Percentiles rank a stretch among this genome's conserved stretches.
phyloP scores from a whole-genome alignment of 495 filamentous ascomycete species.

The Trichoderma asperelloides region DNA sequence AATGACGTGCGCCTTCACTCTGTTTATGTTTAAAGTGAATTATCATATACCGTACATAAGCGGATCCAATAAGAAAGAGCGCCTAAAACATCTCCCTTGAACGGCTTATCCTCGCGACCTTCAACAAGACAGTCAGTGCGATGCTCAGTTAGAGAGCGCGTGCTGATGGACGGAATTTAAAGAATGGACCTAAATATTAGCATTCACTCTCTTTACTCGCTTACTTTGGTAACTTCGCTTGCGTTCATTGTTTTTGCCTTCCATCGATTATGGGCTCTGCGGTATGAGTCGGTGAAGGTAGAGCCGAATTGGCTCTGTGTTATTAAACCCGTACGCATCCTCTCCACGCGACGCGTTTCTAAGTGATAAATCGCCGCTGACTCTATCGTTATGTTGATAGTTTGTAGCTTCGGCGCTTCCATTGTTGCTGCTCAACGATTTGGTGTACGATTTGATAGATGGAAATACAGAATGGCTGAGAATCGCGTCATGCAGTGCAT shows the following conservation, averaged over 20 bases:
- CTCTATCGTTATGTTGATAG: background rate
- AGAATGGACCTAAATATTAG: background rate
- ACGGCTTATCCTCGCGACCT: too few species aligned
- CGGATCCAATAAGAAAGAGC: too few species aligned
- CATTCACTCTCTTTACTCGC: too few species aligned
- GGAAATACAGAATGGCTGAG: background rate
- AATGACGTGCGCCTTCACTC: background rate
- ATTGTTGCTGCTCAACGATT: background rate
- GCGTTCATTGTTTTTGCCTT: background rate
- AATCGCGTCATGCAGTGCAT: background rate
- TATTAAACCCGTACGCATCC: background rate
- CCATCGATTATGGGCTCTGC: background rate
- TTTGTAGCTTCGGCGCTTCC: background rate
- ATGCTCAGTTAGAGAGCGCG: background rate
- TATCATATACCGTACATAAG: background rate
- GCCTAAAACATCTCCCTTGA: too few species aligned
- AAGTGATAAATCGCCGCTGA: background rate
- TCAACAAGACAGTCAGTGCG: background rate
- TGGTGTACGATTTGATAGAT: background rate
- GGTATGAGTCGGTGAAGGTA: background rate
- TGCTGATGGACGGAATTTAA: background rate
- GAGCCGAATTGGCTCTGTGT: background rate
- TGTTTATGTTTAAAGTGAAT: too few species aligned
- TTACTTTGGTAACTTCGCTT: background rate
- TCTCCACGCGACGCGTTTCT: background rate